phyloP scores from a whole-genome alignment of 495 filamentous ascomycete genomes.

The Parathielavia appendiculata region DNA sequence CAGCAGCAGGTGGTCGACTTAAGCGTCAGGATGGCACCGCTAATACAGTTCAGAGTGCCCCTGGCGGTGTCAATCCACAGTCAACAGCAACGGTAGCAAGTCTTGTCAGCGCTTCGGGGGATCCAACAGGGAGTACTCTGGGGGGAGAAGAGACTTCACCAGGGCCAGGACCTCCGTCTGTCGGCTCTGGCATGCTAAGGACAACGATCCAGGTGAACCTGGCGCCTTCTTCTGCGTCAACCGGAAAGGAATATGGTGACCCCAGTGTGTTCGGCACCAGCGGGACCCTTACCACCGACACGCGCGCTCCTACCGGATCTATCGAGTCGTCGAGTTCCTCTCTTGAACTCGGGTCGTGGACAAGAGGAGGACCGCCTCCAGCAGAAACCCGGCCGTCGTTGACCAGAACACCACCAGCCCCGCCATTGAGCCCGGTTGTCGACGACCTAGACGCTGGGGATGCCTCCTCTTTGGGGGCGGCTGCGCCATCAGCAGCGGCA shows the following conservation, averaged over 20 bases:
- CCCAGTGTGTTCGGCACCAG: slow-evolving; percentile 16
- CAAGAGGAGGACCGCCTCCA: slow-evolving; percentile 18
- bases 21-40: slow-evolving; percentile 11
- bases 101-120: neutral
- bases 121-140: neutral
- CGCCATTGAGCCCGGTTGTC: neutral
- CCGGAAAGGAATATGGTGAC: slow-evolving; percentile 16
- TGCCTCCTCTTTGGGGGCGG: neutral
- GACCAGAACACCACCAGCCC: slow-evolving; percentile 1
- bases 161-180: neutral
- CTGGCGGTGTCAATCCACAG: neutral
- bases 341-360: slow-evolving; percentile 11
- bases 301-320: slow-evolving; percentile 17
- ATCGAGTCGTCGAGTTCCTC: slow-evolving; percentile 16
- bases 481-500: neutral
- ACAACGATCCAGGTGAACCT: neutral
- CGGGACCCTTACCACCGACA: slow-evolving; percentile 22
- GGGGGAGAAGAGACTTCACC: neutral
- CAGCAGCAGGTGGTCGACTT: slow-evolving; percentile 4
- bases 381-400: slow-evolving; percentile 1
- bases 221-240: slow-evolving; percentile 5
- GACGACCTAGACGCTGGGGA: neutral
- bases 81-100: neutral
- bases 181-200: neutral
- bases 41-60: slow-evolving; percentile 5